phyloP scores from a whole-genome alignment of 1,139 yeast genomes.

The Ogataea hybrid region DNA sequence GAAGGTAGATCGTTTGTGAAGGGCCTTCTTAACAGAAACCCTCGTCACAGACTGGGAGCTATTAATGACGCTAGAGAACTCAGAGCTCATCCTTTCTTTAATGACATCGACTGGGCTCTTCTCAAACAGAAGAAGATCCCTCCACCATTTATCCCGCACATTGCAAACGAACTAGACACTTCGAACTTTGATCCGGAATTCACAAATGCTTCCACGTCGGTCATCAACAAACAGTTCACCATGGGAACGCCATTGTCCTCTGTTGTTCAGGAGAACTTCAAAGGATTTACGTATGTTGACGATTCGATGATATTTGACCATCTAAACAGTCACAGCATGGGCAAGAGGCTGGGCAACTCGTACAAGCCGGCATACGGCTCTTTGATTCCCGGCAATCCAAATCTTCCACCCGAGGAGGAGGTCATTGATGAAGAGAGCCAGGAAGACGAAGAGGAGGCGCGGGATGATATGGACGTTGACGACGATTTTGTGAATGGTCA shows the following conservation, averaged over 20 bases:
- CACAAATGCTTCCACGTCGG: constrained; percentile 86
- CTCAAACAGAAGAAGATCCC: constrained; percentile 81
- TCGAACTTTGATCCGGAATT: constrained; percentile 97
- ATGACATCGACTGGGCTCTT: constrained; percentile 86
- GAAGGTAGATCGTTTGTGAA: constrained; percentile 95
- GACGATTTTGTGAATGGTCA: constrained; percentile 90
- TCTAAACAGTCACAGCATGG: constrained; percentile 39
- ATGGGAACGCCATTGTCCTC: constrained; percentile 83
- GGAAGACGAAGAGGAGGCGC: constrained; percentile 55
- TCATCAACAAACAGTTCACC: constrained; percentile 62
- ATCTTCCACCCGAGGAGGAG: constrained; percentile 78
- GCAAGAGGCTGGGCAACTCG: constrained; percentile 41
- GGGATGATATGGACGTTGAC: constrained; percentile 51
- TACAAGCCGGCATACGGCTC: constrained; percentile 57
- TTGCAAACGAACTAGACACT: constrained; percentile 87
- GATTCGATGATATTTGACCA: constrained; percentile 92
- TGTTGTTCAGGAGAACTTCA: constrained; percentile 92
- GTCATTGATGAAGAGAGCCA: constrained; percentile 74
- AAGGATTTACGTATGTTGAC: constrained; percentile 94
- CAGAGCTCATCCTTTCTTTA: constrained; percentile 85
- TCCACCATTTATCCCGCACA: constrained; percentile 96
- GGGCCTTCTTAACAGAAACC: constrained; percentile 91
- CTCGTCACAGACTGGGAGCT: constrained; percentile 91
- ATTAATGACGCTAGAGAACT: constrained; percentile 88
- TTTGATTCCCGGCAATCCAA: constrained; percentile 75